A percentile compares a stretch with the other conserved stretches of the same genome.
Evolutionary conservation across 768 basidiomycete genomes (phyloP).

Genomic region (Boletus rufocinnamomeus): DNA sequence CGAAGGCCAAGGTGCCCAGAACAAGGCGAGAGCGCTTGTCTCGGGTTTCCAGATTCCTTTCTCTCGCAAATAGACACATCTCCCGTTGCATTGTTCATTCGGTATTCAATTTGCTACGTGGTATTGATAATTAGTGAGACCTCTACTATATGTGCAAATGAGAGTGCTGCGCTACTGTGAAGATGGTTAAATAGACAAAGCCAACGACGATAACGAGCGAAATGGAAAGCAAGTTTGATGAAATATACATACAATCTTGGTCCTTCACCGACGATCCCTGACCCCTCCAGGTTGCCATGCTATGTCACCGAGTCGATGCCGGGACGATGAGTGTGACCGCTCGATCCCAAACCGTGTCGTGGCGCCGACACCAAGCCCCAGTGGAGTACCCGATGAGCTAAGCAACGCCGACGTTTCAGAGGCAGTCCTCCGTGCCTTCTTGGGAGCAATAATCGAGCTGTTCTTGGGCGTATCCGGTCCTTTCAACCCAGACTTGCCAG

Average conservation of each 20-base stretch:
- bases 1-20: slow-evolving; percentile 85
- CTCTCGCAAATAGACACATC: slow-evolving; percentile 40
- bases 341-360: slow-evolving; percentile 37
- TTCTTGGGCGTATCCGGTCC: slow-evolving; percentile 41
- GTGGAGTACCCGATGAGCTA: slow-evolving; percentile 21
- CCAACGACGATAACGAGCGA: slow-evolving; percentile 17
- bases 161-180: slow-evolving; percentile 28
- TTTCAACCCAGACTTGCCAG: slow-evolving; percentile 32
- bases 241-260: slow-evolving; percentile 12
- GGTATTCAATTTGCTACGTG: slow-evolving; percentile 10
- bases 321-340: slow-evolving; percentile 40
- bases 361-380: slow-evolving; percentile 13
- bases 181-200: slow-evolving; percentile 23
- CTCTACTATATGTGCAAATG: slow-evolving; percentile 33
- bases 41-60: slow-evolving; percentile 96
- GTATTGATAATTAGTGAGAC: slow-evolving; percentile 28
- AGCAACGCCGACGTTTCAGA: slow-evolving; percentile 59
- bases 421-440: slow-evolving; percentile 64
- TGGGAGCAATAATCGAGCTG: slow-evolving; percentile 54
- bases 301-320: slow-evolving; percentile 64
- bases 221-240: slow-evolving; percentile 13
- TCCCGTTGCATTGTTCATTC: neutral
- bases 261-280: slow-evolving; percentile 25
- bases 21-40: slow-evolving; percentile 80
- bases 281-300: slow-evolving; percentile 47